Base-by-base conservation (phyloP, 2,329 filamentous ascomycete genomes). In the Stylonectria norvegica region DNA sequence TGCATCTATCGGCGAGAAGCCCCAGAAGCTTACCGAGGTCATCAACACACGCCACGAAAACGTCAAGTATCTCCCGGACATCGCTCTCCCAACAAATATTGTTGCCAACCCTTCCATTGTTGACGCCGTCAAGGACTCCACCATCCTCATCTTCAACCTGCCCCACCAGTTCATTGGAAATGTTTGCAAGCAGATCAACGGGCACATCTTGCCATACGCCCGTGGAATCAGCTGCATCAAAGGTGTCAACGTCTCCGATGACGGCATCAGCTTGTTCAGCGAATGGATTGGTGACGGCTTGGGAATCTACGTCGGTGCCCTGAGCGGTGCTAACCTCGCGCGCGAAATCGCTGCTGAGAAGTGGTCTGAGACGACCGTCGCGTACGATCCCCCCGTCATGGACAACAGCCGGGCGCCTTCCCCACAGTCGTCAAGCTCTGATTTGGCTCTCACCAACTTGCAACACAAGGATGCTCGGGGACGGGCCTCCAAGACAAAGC, bases 151-250 rank as follows among this genome's bases (percentile, higher is more conserved):
- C 62, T 98, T 98, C 78, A 97, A 97, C 70, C 78, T 95, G 42
- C 86, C 93, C 19, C 93, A 98, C 69, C 89, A 95, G 67, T 98
- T 98, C 65, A 96, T 98, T 60, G 79, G 79, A 61, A 85, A 85
- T 48, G 86, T 90, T 46, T 95, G 90, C 71, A 78, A 85, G 49
- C 83, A 89, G 63, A 75, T 98, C 47, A 77, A 85, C 59, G 93
- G 91, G 45, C 83, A 95, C 57, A 94, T 96, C 50, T 69, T 96
- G 20, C 93, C 93, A 5, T 97, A 83, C 58, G 91, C 93, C 18
- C 82, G 94, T 48, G 93, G 89, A 43, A 89, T 98, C 60, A 95
- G 89, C 62, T 98, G 93, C 68, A 96, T 97, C 71, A 98, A 98
- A 75, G 93, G 93, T 55, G 90, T 98, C 47, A 86, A 95, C 55